phyloP scores from a whole-genome alignment of 2,329 filamentous ascomycete genomes.

The Tothia fuscella region DNA sequence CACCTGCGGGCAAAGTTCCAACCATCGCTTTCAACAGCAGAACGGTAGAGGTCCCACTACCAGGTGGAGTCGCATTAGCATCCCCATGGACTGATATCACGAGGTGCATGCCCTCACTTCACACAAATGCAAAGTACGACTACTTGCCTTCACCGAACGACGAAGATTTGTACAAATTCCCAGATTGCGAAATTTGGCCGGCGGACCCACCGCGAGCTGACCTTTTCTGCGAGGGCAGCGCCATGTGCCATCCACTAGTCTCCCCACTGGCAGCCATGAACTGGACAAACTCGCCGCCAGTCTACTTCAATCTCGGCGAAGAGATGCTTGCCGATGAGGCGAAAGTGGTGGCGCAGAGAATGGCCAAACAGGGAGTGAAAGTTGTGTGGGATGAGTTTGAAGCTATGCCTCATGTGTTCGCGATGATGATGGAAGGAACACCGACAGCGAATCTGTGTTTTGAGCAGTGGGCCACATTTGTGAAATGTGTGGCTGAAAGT shows the following conservation, averaged over 20 bases:
- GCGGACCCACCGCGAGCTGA: conserved; percentile 33
- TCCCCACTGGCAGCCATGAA: conserved; percentile 45
- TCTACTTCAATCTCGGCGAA: conserved; percentile 58
- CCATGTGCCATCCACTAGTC: conserved; percentile 52
- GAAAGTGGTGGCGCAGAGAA: conserved; percentile 44
- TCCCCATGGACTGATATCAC: conserved; percentile 64
- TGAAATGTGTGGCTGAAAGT: conserved; percentile 19
- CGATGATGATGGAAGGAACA: conserved; percentile 29
- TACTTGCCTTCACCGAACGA: conserved; percentile 44
- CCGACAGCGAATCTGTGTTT: conserved; percentile 22
- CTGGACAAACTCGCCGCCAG: conserved; percentile 53
- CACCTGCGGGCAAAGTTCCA: conserved; percentile 27
- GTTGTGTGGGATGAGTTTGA: conserved; percentile 63
- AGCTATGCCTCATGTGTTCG: conserved; percentile 66
- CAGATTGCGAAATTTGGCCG: conserved; percentile 39
- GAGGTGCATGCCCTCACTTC: conserved; percentile 47
- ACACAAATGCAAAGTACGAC: conserved; percentile 44
- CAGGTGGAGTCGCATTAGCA: conserved; percentile 50
- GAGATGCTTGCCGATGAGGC: conserved; percentile 61
- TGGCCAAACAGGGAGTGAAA: conserved; percentile 44
- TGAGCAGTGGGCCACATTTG: conserved; percentile 24
- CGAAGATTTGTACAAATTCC: conserved; percentile 23
- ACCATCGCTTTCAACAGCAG: conserved; percentile 50
- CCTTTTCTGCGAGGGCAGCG: conserved; percentile 32
- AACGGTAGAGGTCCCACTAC: conserved; percentile 48